Conservation (phyloP, 1,284 basidiomycete genomes). For the Trichosporon sp. region DNA sequence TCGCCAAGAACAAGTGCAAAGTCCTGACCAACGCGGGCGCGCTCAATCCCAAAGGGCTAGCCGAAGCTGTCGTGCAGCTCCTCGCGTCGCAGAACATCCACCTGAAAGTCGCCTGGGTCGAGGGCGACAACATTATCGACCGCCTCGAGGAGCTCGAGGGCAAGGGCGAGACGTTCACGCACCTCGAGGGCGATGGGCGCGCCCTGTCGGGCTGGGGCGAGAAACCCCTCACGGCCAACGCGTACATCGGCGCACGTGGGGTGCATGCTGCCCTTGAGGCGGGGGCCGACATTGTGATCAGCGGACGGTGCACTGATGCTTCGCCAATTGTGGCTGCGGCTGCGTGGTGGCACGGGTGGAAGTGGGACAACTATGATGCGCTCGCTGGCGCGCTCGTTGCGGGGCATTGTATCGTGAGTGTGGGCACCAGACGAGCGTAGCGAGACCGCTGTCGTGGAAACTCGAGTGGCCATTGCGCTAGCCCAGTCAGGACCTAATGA, state of each 20-base stretch:
- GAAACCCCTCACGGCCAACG: constrained; percentile 29
- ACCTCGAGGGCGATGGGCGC: constrained; percentile 29
- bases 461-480: background rate
- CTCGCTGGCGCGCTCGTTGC: constrained; percentile 39
- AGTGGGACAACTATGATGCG: constrained; percentile 33
- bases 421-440: background rate
- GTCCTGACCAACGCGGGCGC: constrained; percentile 37
- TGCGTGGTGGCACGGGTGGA: constrained; percentile 39
- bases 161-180: constrained; percentile 28
- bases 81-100: constrained; percentile 22
- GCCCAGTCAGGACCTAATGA: background rate
- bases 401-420: constrained; percentile 30
- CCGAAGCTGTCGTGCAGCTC: constrained; percentile 27
- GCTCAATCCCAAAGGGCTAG: constrained; percentile 33
- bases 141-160: constrained; percentile 27
- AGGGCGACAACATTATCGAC: constrained; percentile 30
- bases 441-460: background rate
- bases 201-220: constrained; percentile 25
- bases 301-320: constrained; percentile 40
- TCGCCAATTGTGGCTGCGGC: constrained; percentile 37
- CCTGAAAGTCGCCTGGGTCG: constrained; percentile 29
- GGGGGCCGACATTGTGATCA: constrained; percentile 44
- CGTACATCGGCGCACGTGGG: constrained; percentile 31
- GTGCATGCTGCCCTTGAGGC: constrained; percentile 28
- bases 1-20: constrained; percentile 30